Conservation (phyloP, 2,329 filamentous ascomycete species). For the Xylaria sp. region DNA sequence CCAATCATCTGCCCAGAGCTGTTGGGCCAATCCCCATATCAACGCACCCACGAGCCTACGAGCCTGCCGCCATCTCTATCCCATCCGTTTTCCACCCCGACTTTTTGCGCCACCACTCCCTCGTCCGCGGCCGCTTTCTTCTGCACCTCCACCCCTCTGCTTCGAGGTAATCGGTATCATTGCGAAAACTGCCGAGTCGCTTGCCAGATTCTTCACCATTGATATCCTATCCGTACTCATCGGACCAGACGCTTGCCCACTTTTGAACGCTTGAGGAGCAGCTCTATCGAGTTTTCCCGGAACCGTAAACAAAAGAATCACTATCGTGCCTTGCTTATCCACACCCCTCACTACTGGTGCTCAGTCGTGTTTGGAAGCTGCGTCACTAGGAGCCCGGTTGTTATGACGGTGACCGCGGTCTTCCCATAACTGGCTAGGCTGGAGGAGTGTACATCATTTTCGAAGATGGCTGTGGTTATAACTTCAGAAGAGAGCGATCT, state of each 20-base stretch:
- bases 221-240: not conserved
- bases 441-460: slow-evolving; percentile 33
- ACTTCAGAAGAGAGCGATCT: slow-evolving; percentile 62
- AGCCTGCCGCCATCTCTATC: slow-evolving; percentile 8
- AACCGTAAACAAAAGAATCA: slow-evolving; percentile 23
- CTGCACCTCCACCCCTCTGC: slow-evolving; percentile 4
- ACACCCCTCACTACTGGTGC: not conserved
- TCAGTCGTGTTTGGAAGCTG: not conserved
- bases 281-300: not conserved
- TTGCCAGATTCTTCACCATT: not conserved
- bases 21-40: slow-evolving; percentile 13
- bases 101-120: slow-evolving; percentile 7
- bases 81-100: slow-evolving; percentile 6
- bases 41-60: slow-evolving; percentile 7
- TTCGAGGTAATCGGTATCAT: not conserved
- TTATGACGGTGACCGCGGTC: slow-evolving; percentile 32
- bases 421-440: slow-evolving; percentile 33
- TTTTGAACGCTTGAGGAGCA: slow-evolving; percentile 18
- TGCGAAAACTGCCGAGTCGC: slow-evolving; percentile 2
- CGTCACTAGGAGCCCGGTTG: slow-evolving; percentile 15
- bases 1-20: not conserved
- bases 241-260: not conserved
- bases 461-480: slow-evolving; percentile 61
- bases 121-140: not conserved
- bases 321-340: not conserved